Percentiles rank a stretch among this genome's conserved stretches.
These are phyloP conservation scores for Raffaelea deltoideospora DNA, from an alignment of 2,329 filamentous ascomycete genomes.

Conservation along the genomic window DNA sequence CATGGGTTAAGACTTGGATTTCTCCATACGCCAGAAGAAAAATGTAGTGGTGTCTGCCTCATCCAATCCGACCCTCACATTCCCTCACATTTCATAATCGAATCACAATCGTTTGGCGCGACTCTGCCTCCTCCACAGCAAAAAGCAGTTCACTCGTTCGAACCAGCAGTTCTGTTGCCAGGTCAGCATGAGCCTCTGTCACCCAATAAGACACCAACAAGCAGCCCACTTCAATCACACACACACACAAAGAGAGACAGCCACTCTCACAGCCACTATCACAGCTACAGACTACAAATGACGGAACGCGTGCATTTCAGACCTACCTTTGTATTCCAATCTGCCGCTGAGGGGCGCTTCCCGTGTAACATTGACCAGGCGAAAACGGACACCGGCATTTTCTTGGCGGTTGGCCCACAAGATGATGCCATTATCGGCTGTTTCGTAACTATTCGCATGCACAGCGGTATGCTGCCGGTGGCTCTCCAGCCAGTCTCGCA, in stretches of 20 bases:
- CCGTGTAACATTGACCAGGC: conserved; percentile 43
- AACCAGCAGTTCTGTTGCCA: conserved; percentile 48
- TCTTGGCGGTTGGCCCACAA: conserved; percentile 12
- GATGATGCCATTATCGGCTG: too few species aligned
- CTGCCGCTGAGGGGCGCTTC: conserved; percentile 53
- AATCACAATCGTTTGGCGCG: too few species aligned
- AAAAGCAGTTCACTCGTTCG: conserved; percentile 48
- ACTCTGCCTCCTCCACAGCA: conserved; percentile 48
- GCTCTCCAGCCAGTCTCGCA: conserved; percentile 51
- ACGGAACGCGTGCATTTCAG: too few species aligned
- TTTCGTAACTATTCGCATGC: too few species aligned
- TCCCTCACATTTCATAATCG: conserved; percentile 44
- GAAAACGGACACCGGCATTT: conserved; percentile 18
- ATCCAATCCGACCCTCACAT: conserved; percentile 52
- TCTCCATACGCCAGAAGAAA: too few species aligned
- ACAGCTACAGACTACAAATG: too few species aligned
- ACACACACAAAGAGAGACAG: too few species aligned
- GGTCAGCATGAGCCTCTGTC: conserved; percentile 5
- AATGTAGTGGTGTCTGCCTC: conserved; percentile 13
- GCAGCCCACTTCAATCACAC: too few species aligned
- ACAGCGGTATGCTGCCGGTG: too few species aligned
- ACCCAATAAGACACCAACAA: not conserved
- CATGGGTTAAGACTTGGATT: too few species aligned
- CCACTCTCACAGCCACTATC: too few species aligned
- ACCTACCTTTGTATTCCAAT: conserved; percentile 53